These are phyloP conservation scores for Quercus bicolor DNA, from an alignment of 306 rosid genomes.

Conservation along the genomic window DNA sequence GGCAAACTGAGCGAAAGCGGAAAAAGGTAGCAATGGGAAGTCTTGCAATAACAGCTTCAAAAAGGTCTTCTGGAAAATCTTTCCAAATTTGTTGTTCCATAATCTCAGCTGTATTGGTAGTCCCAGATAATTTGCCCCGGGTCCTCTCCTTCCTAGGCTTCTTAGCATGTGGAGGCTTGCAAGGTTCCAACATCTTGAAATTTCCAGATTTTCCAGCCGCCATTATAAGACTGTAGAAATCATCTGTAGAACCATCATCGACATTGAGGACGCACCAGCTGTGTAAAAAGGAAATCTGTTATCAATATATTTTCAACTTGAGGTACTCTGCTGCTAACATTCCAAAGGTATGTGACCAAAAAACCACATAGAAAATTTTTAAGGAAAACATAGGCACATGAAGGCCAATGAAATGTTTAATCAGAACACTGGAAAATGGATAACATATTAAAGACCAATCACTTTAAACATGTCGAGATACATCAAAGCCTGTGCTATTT, in stretches of 20 bases:
- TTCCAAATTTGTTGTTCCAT: slow-evolving; percentile 83
- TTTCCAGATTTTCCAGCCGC: slow-evolving; percentile 56
- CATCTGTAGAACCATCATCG: slow-evolving; percentile 61
- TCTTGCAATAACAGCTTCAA: slow-evolving; percentile 80
- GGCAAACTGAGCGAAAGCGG: slow-evolving; percentile 78
- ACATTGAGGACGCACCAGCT: slow-evolving; percentile 64
- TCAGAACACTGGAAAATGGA: not conserved
- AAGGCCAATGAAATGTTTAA: slow-evolving; percentile 1
- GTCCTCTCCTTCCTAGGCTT: slow-evolving; percentile 53
- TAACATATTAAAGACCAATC: not conserved
- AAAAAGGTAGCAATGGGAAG: slow-evolving; percentile 77
- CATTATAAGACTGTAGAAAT: slow-evolving; percentile 63
- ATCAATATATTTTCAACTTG: slow-evolving; percentile 11
- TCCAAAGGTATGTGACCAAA: not conserved
- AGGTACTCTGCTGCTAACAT: not conserved
- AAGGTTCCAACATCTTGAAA: slow-evolving; percentile 54
- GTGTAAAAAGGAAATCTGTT: slow-evolving; percentile 24
- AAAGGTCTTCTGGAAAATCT: slow-evolving; percentile 79
- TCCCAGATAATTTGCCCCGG: slow-evolving; percentile 47
- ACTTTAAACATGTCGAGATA: not conserved
- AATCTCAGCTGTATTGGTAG: slow-evolving; percentile 41
- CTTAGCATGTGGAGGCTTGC: slow-evolving; percentile 62
- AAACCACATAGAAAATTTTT: not conserved
- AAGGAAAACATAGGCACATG: not conserved
- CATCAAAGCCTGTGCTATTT: not conserved